Evolutionary conservation across 139 green algal genomes (phyloP).

Genomic region (Penium margaritaceum): DNA sequence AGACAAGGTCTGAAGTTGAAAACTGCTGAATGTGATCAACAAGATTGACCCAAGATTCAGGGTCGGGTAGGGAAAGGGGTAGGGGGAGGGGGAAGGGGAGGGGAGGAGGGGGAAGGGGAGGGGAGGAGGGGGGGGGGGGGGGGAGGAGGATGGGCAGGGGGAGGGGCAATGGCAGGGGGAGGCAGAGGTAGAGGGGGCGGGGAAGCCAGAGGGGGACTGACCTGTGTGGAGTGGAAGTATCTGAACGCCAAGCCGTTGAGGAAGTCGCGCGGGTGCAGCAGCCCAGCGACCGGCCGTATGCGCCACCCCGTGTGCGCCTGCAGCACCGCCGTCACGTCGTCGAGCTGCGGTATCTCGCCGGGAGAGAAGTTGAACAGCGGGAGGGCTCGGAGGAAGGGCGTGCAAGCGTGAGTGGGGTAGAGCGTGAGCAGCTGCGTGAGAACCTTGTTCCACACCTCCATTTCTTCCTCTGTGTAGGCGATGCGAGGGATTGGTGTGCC

Average conservation of each 20-base stretch:
- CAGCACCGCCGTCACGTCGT: conserved; percentile 64
- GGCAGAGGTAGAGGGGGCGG: not conserved
- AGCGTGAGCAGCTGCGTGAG: conserved; percentile 61
- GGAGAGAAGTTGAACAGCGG: conserved; percentile 64
- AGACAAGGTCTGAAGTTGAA: too few species aligned
- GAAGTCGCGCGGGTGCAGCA: conserved; percentile 88
- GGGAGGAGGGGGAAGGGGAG: not conserved
- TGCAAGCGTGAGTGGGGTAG: conserved; percentile 69
- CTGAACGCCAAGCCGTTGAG: conserved; percentile 85
- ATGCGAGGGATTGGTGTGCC: conserved; percentile 66
- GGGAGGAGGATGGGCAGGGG: not conserved
- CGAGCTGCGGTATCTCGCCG: conserved; percentile 66
- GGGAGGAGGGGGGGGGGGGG: not conserved
- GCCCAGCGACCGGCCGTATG: conserved; percentile 72
- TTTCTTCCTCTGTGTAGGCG: conserved; percentile 67
- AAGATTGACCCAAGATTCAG: too few species aligned
- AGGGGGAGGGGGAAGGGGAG: not conserved
- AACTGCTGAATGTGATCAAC: too few species aligned
- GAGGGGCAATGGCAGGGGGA: not conserved
- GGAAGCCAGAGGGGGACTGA: not conserved
- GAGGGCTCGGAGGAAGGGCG: conserved; percentile 51
- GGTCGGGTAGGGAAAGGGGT: too few species aligned
- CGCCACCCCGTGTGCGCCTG: conserved; percentile 59
- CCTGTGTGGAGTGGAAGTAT: conserved; percentile 71
- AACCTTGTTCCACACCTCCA: conserved; percentile 61